These are phyloP conservation scores for Fonsecaea monophora DNA, from an alignment of 2,329 filamentous ascomycete genomes.

Conservation along the genomic window DNA sequence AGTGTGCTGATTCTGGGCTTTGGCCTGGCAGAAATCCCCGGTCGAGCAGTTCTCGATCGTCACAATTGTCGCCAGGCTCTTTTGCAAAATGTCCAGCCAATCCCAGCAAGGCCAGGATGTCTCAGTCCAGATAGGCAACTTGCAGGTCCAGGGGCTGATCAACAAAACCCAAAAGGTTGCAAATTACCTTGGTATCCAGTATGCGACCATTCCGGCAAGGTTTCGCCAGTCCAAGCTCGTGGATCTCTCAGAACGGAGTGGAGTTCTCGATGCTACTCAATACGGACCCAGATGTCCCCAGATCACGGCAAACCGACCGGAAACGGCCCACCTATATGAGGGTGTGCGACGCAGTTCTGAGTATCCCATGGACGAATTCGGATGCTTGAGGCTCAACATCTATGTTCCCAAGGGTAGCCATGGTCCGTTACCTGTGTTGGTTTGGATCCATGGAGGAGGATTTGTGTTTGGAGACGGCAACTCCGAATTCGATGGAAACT, in stretches of 20 bases:
- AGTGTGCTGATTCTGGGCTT: not conserved
- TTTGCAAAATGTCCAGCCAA: conserved; percentile 8
- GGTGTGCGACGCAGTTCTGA: conserved; percentile 39
- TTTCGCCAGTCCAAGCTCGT: conserved; percentile 46
- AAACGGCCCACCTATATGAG: conserved; percentile 22
- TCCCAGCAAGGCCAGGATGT: not conserved
- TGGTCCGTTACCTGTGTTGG: conserved; percentile 33
- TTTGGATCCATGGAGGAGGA: conserved; percentile 36
- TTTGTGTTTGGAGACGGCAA: conserved; percentile 35
- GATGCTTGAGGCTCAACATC: conserved; percentile 45
- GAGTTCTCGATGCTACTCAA: conserved; percentile 45
- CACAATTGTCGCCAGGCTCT: not conserved
- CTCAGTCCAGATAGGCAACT: conserved; percentile 11
- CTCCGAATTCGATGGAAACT: conserved; percentile 30
- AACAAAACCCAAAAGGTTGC: conserved; percentile 36
- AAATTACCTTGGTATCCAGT: conserved; percentile 49
- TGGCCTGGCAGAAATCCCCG: not conserved
- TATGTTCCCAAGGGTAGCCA: conserved; percentile 22
- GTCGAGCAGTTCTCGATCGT: not conserved
- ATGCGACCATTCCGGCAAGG: conserved; percentile 44
- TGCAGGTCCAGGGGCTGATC: conserved; percentile 24
- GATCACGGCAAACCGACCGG: conserved; percentile 29
- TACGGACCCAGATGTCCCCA: conserved; percentile 43
- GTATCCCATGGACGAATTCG: conserved; percentile 36
- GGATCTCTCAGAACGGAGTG: conserved; percentile 39